phyloP scores from a whole-genome alignment of 768 basidiomycete genomes.

The Pisolithus albus region DNA sequence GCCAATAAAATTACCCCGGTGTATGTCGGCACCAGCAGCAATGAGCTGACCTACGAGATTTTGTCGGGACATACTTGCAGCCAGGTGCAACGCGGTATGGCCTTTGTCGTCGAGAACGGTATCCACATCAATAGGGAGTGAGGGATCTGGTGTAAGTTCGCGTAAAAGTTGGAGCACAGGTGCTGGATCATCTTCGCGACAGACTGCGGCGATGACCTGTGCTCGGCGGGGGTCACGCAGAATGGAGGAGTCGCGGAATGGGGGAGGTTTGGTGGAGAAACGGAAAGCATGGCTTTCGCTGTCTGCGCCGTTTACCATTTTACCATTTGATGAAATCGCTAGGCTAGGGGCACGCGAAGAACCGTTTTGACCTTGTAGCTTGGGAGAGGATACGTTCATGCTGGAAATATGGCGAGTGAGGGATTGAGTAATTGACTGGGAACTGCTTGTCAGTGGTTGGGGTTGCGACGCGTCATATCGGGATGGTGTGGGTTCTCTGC shows the following conservation, averaged over 20 bases:
- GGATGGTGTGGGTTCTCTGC: constrained; percentile 43
- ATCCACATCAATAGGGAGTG: constrained; percentile 53
- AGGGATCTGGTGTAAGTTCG: constrained; percentile 45
- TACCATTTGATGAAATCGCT: constrained; percentile 37
- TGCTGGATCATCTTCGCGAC: constrained; percentile 60
- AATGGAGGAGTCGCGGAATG: constrained; percentile 49
- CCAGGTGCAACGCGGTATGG: constrained; percentile 91
- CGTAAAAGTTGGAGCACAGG: constrained; percentile 59
- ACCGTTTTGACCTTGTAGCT: constrained; percentile 35
- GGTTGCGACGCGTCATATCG: constrained; percentile 27
- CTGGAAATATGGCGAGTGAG: constrained; percentile 28
- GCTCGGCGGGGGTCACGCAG: constrained; percentile 48
- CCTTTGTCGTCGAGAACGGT: constrained; percentile 90
- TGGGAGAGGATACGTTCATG: constrained; percentile 28
- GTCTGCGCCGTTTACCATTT: constrained; percentile 35
- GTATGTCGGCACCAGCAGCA: constrained; percentile 73
- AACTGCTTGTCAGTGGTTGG: constrained; percentile 8
- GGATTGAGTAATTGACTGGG: constrained; percentile 10
- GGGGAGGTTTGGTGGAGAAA: constrained; percentile 60
- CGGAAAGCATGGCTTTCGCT: constrained; percentile 44
- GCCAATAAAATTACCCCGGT: constrained; percentile 87
- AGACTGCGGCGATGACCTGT: constrained; percentile 60
- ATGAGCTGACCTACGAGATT: constrained; percentile 66
- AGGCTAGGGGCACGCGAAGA: constrained; percentile 42
- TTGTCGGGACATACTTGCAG: constrained; percentile 75